Conservation (phyloP, 345 rosid genomes). For the Dipteronia dyeriana region DNA sequence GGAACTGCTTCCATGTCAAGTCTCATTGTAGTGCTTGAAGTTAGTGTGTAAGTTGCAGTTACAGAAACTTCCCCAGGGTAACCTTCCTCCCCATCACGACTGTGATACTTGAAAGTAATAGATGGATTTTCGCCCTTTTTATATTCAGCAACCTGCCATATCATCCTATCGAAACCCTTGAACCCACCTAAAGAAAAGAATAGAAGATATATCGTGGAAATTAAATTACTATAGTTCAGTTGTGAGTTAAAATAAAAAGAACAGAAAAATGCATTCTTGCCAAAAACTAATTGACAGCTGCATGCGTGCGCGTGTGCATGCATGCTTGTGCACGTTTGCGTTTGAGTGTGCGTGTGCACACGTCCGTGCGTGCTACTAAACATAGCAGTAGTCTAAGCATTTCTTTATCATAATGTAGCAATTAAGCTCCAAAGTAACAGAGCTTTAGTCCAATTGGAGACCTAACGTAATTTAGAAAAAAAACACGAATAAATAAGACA, state of each 20-base stretch:
- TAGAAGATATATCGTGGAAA: not conserved
- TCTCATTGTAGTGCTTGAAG: constrained; percentile 69
- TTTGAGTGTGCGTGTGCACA: too few relatives aligned
- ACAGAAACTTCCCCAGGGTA: constrained; percentile 84
- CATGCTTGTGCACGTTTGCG: too few relatives aligned
- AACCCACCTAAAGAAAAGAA: constrained; percentile 61
- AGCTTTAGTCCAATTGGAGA: not conserved
- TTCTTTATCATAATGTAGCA: not conserved
- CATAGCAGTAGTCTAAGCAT: not conserved
- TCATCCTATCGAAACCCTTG: constrained; percentile 79
- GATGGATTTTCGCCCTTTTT: constrained; percentile 68
- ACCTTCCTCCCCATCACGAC: constrained; percentile 91
- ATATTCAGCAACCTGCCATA: constrained; percentile 73
- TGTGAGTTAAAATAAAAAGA: not conserved
- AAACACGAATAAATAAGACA: not conserved
- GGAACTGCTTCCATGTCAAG: constrained; percentile 94
- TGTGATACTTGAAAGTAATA: constrained; percentile 68
- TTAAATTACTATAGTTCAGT: not conserved
- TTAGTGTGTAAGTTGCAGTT: constrained; percentile 71
- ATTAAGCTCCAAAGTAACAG: not conserved
- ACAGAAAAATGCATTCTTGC: constrained; percentile 4
- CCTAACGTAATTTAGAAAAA: not conserved
- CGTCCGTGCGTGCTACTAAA: not conserved
- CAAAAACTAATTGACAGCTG: not conserved
- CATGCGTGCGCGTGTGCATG: too few relatives aligned